phyloP scores from a whole-genome alignment of 2,329 filamentous ascomycete species.

The Anisogramma anomala region DNA sequence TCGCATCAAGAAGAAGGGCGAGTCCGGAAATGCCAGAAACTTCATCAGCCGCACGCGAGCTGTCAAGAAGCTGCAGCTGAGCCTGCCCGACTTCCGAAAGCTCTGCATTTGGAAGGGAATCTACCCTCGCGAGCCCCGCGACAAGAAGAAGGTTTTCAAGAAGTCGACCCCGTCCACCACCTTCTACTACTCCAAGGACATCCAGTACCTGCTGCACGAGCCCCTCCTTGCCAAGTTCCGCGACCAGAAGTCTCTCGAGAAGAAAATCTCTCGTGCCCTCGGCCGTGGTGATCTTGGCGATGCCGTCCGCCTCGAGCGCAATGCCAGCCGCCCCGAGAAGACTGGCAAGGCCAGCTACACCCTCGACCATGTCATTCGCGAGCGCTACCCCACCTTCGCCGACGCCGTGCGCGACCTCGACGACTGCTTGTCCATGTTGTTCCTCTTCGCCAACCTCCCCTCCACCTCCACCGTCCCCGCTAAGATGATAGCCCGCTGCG shows the following conservation, averaged over 20 bases:
- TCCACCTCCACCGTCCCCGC: conserved; percentile 80
- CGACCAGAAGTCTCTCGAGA: conserved; percentile 91
- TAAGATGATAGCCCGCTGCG: conserved; percentile 92
- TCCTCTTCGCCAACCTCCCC: conserved; percentile 92
- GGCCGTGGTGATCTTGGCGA: conserved; percentile 85
- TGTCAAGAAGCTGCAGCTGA: conserved; percentile 95
- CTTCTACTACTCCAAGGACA: conserved; percentile 87
- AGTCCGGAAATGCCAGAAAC: conserved; percentile 89
- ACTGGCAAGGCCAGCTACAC: conserved; percentile 82
- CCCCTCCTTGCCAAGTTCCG: conserved; percentile 89
- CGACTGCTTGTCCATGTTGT: conserved; percentile 92
- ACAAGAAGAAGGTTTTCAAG: conserved; percentile 93
- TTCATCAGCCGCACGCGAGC: conserved; percentile 96
- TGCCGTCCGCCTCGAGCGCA: conserved; percentile 73
- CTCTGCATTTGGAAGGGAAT: conserved; percentile 99
- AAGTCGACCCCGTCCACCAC: conserved; percentile 83
- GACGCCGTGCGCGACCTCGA: conserved; percentile 91
- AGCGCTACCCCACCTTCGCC: conserved; percentile 93
- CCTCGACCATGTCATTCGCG: conserved; percentile 92
- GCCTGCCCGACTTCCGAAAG: conserved; percentile 90
- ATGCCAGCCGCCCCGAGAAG: conserved; percentile 80
- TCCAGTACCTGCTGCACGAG: conserved; percentile 96
- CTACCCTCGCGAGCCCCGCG: conserved; percentile 92
- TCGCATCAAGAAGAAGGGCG: conserved; percentile 84
- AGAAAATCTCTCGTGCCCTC: conserved; percentile 90